Percentiles rank a stretch among this genome's conserved stretches.
phyloP scores from a whole-genome alignment of 2,329 filamentous ascomycete species.

The Ophiostoma himal-ulmi region DNA sequence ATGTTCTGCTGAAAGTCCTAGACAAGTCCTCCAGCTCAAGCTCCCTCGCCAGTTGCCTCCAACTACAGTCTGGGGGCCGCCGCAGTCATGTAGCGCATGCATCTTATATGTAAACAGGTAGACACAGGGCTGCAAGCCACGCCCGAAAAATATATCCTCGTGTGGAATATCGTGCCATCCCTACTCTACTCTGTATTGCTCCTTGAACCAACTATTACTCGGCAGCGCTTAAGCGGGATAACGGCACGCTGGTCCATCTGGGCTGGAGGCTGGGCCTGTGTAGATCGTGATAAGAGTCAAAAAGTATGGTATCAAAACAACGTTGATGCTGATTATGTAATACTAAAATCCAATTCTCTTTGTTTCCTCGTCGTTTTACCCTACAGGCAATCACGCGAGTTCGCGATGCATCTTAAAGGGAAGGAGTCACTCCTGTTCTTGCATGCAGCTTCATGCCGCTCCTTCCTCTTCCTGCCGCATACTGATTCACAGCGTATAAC shows the following conservation, averaged over 20 bases:
- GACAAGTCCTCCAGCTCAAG: not conserved
- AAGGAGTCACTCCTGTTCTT: not conserved
- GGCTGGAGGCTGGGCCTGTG: not conserved
- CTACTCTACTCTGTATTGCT: not conserved
- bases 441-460: not conserved
- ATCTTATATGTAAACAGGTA: not conserved
- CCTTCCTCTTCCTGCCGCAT: not conserved
- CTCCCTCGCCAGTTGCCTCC: not conserved
- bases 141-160: not conserved
- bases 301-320: no score
- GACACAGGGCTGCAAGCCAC: conserved; percentile 1
- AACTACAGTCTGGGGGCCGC: not conserved
- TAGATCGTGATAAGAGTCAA: not conserved
- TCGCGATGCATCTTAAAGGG: not conserved
- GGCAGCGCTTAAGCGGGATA: not conserved
- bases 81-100: not conserved
- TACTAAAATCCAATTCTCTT: not conserved
- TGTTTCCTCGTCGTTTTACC: not conserved
- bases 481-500: not conserved
- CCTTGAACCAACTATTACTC: not conserved
- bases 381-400: not conserved
- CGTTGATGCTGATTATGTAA: not conserved
- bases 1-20: not conserved
- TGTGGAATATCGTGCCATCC: not conserved
- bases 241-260: not conserved